phyloP scores from a whole-genome alignment of 139 green algal genomes.

The Dunaliella primolecta region DNA sequence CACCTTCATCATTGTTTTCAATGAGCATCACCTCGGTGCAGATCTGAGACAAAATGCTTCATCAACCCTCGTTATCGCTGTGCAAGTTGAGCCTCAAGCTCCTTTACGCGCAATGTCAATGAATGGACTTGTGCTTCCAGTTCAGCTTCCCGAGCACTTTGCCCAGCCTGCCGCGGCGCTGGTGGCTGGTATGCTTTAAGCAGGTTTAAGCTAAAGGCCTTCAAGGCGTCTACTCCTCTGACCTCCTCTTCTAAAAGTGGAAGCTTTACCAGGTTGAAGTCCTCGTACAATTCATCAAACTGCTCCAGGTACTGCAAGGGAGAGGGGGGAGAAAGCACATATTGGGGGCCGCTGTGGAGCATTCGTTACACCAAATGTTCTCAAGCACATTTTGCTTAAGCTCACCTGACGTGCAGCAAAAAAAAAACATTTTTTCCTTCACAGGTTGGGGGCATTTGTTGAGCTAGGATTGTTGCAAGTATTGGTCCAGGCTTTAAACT shows the following conservation, averaged over 20 bases:
- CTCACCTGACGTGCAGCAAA: too few relatives aligned
- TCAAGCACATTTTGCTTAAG: too few relatives aligned
- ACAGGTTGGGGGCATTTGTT: too few relatives aligned
- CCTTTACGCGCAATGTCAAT: constrained; percentile 28
- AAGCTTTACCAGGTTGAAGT: constrained; percentile 85
- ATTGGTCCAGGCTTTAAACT: too few relatives aligned
- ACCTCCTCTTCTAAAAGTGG: constrained; percentile 92
- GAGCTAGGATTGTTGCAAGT: too few relatives aligned
- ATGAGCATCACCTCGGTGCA: too few relatives aligned
- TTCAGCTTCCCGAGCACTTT: constrained; percentile 23
- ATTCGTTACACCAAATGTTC: too few relatives aligned
- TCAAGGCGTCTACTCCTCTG: constrained; percentile 58
- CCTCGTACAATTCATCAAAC: constrained; percentile 95
- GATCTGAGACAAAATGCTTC: too few relatives aligned
- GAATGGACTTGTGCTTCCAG: constrained; percentile 42
- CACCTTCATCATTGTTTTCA: too few relatives aligned
- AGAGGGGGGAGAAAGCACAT: not conserved
- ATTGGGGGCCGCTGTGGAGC: too few relatives aligned
- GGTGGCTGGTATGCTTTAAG: constrained; percentile 53
- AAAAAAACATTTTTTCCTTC: too few relatives aligned
- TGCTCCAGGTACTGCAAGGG: constrained; percentile 68
- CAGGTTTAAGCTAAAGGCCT: constrained; percentile 65
- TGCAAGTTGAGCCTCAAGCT: constrained; percentile 34
- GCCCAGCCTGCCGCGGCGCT: constrained; percentile 1
- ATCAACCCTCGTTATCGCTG: too few relatives aligned